Evolutionary conservation across 2,329 filamentous ascomycete genomes (phyloP).

Genomic region (Emergomyces orientalis): DNA sequence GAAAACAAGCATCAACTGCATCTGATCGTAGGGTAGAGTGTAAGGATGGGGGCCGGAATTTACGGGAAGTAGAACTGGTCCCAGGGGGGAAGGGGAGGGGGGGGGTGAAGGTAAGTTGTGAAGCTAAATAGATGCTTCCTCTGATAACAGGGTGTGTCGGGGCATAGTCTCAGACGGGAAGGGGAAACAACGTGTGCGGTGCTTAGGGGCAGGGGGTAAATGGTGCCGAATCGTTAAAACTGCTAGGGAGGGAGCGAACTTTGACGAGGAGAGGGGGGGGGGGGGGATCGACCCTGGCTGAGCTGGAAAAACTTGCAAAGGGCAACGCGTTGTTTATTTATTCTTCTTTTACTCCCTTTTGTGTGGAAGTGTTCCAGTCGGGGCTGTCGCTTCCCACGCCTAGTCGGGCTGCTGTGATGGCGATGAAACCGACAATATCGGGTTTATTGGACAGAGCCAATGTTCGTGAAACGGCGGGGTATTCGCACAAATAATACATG

Average conservation of each 20-base stretch:
- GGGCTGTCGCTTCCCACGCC: slow-evolving; percentile 17
- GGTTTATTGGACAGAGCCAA: not conserved
- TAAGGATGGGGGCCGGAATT: slow-evolving; percentile 1
- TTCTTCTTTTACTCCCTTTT: not conserved
- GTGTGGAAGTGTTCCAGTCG: slow-evolving; percentile 7
- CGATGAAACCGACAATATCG: not conserved
- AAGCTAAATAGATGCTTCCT: not conserved
- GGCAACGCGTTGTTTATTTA: not conserved
- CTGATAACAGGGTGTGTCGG: slow-evolving; percentile 4
- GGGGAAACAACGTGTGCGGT: slow-evolving; percentile 8
- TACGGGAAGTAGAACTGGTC: not conserved
- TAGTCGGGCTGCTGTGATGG: slow-evolving; percentile 10
- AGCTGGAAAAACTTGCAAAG: not conserved
- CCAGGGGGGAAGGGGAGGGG: not conserved
- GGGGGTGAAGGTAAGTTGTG: not conserved
- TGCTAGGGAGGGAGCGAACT: not conserved
- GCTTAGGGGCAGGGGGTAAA: not conserved
- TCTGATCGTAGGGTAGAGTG: slow-evolving; percentile 6
- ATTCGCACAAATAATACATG: not conserved
- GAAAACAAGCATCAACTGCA: slow-evolving; percentile 15
- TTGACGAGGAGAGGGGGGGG: too few relatives aligned
- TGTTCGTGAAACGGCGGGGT: not conserved
- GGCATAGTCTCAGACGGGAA: slow-evolving; percentile 2
- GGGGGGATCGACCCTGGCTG: not conserved
- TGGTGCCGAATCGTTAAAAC: not conserved